These are phyloP conservation scores for Xerocomus brunneocitrinus DNA, from an alignment of 768 basidiomycete species.

Conservation along the genomic window DNA sequence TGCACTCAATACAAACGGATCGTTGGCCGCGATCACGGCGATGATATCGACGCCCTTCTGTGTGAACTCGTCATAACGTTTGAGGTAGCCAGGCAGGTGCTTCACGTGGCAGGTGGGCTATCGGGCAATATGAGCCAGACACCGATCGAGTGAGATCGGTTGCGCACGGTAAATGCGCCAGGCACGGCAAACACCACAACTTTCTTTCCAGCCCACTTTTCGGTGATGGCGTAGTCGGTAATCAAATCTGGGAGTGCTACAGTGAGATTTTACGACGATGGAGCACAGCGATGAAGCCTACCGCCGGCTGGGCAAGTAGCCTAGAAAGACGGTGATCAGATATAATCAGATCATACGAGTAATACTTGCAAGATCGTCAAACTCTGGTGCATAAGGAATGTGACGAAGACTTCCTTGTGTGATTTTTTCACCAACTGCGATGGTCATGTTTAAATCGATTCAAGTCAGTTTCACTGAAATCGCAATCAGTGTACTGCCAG, in stretches of 20 bases:
- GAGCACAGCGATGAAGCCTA: constrained; percentile 34
- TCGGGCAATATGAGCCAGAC: neutral
- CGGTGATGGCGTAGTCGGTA: constrained; percentile 43
- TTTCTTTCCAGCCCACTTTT: constrained; percentile 77
- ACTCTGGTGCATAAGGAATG: constrained; percentile 57
- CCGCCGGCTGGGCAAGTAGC: constrained; percentile 55
- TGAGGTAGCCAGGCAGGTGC: constrained; percentile 45
- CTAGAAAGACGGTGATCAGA: constrained; percentile 30
- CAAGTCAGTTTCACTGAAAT: neutral
- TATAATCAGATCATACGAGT: neutral
- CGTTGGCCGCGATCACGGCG: constrained; percentile 56
- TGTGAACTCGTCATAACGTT: constrained; percentile 44
- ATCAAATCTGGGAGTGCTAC: constrained; percentile 33
- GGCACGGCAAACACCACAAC: constrained; percentile 76
- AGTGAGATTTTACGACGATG: neutral
- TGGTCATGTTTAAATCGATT: constrained; percentile 14
- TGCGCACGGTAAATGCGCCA: constrained; percentile 72
- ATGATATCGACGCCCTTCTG: constrained; percentile 50
- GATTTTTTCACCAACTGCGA: constrained; percentile 51
- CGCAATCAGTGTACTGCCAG: neutral
- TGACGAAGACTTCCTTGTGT: constrained; percentile 45
- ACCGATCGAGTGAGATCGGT: neutral
- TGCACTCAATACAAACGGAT: constrained; percentile 57
- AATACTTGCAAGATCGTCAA: constrained; percentile 53
- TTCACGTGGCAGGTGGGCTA: constrained; percentile 40